Conservation (phyloP, 306 rosid genomes). For the Prunus armeniaca region DNA sequence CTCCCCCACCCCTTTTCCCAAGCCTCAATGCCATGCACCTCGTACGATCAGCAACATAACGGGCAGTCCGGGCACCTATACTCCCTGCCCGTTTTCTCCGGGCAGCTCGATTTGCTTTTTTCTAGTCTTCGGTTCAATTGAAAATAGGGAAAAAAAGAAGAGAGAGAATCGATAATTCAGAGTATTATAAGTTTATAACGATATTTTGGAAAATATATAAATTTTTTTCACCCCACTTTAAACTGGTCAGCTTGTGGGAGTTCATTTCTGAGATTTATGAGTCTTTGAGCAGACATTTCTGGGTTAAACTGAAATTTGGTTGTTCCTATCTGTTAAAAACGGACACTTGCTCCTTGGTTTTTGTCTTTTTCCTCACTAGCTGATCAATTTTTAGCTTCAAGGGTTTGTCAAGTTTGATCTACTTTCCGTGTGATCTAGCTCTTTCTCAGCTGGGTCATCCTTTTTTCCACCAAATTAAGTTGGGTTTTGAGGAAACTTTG, state of each 20-base stretch:
- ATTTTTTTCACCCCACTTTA: conserved; percentile 30
- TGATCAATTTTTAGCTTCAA: conserved; percentile 34
- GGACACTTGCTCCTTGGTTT: conserved; percentile 7
- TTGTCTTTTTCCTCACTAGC: conserved; percentile 5
- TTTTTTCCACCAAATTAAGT: conserved; percentile 15
- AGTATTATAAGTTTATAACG: conserved; percentile 11
- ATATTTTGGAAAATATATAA: background rate
- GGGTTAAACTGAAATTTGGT: conserved; percentile 41
- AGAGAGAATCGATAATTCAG: conserved; percentile 36
- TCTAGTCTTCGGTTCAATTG: conserved; percentile 28
- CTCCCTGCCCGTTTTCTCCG: conserved; percentile 37
- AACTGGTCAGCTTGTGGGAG: conserved; percentile 61
- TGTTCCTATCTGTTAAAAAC: conserved; percentile 23
- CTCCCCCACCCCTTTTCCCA: background rate
- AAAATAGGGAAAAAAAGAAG: background rate
- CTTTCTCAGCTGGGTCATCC: conserved; percentile 26
- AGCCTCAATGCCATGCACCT: background rate
- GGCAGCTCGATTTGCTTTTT: conserved; percentile 36
- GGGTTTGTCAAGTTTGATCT: conserved; percentile 28
- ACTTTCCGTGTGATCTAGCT: conserved; percentile 41
- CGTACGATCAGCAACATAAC: conserved; percentile 11
- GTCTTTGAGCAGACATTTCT: conserved; percentile 61
- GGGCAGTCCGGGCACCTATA: conserved; percentile 37
- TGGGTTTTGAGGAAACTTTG: conserved; percentile 25
- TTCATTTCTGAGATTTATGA: conserved; percentile 57